Evolutionary conservation across 371 early-diverging fungal genomes (phyloP).

Genomic region (Mucor plumbeus): DNA sequence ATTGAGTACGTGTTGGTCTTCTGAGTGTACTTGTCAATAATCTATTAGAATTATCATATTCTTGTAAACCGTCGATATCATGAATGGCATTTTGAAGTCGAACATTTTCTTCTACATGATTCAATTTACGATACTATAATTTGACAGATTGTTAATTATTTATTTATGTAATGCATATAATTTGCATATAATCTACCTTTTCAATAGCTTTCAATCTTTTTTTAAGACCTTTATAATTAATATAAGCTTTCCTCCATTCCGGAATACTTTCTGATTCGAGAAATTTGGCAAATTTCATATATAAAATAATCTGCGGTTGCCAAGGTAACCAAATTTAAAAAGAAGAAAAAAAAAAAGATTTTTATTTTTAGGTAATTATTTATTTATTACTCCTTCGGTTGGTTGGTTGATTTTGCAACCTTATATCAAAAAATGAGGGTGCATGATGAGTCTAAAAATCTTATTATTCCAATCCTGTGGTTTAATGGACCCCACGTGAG

Average conservation of each 20-base stretch:
- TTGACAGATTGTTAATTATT: constrained; percentile 4
- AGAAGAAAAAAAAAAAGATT: background rate
- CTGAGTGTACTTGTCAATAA: background rate
- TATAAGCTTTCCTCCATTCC: constrained; percentile 84
- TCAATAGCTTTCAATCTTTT: constrained; percentile 68
- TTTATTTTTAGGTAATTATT: background rate
- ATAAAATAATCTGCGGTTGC: background rate
- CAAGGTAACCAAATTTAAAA: constrained; percentile 1
- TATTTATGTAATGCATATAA: background rate
- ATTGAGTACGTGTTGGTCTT: constrained; percentile 22
- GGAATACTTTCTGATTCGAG: constrained; percentile 80
- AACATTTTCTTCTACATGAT: constrained; percentile 20
- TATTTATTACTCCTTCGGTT: background rate
- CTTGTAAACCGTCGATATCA: background rate
- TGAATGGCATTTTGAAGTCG: background rate
- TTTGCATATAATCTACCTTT: constrained; percentile 29
- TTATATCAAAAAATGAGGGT: background rate
- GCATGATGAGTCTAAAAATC: too few species aligned
- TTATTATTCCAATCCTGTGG: background rate
- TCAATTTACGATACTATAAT: constrained; percentile 17
- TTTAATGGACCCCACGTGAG: background rate
- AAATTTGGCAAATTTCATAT: constrained; percentile 87
- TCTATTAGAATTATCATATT: background rate
- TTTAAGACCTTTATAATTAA: constrained; percentile 77
- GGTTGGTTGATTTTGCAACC: constrained; percentile 10